Base-by-base conservation (phyloP, 192 early-diverging fungal species). In the Rhizophagus clarus region DNA sequence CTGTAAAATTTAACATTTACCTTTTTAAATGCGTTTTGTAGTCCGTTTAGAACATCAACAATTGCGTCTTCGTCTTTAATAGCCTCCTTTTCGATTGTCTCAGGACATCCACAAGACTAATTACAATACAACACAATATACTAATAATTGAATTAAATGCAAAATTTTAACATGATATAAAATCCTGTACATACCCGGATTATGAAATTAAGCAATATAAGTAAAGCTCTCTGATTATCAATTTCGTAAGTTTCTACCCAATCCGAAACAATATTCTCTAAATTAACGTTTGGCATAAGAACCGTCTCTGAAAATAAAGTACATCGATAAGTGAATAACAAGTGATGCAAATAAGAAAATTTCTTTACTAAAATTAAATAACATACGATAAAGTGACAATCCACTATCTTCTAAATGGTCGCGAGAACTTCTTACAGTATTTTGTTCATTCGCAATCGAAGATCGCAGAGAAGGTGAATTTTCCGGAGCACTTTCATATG, bases 121-220 rank as follows among this genome's bases (percentile, higher is more conserved):
- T 85, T n/a, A n/a, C 2, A 26, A 73, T 34, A 34, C 2, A 34
- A 37, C 9, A 73, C 3, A 31, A 28, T 45, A 28, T 26, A 29
- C 51, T n/a, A 47, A 9, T 28, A 1, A 10, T 72, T 15, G 8
- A 66, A 29, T 40, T 40, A 8, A 40, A 40, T 0, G 37, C 8
- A 40, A 40, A 40, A 40, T 40, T 40, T 40, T 40, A 40, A 40
- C 37, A 40, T 79, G 11, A 81, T 72, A 0, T 73, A 61, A 40
- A 37, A 40, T 40, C 6, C 10, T 62, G 61, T 80, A 79, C 84
- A 80, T 79, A 90, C 89, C 32, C 88, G 84, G 73, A 93, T 87
- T 40, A 93, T 79, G 75, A 96, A 92, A 82, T 95, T 95, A 24
- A 96, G 84, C 28, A 98, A 79, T 37, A 93, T 90, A 72, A 86